Percentiles rank a stretch among this genome's conserved stretches.
Conservation (phyloP, 108 stramenopile genomes). For the Cyclotella distinguenda region DNA sequence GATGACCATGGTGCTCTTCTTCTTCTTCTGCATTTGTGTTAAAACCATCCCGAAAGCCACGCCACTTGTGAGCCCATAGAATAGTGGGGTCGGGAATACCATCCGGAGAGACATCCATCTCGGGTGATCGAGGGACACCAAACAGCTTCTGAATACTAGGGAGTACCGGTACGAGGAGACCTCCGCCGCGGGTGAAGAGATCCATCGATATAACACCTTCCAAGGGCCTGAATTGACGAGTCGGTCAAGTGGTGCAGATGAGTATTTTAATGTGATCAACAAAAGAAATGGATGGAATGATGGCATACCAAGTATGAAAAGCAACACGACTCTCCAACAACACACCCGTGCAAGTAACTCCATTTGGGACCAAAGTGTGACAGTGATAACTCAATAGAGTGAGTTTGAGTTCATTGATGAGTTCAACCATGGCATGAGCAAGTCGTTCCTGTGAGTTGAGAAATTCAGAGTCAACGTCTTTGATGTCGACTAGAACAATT, state of each 20-base stretch:
- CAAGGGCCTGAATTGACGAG: constrained; percentile 50
- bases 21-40: constrained; percentile 19
- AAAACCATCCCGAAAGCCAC: constrained; percentile 59
- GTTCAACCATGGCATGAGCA: constrained; percentile 69
- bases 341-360: constrained; percentile 72
- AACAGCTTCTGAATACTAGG: constrained; percentile 55
- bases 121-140: constrained; percentile 43
- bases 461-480: constrained; percentile 60
- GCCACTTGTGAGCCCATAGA: constrained; percentile 69
- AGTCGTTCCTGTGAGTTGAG: constrained; percentile 68
- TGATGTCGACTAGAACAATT: constrained; percentile 66
- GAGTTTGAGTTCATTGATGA: constrained; percentile 55
- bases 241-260: too few relatives aligned
- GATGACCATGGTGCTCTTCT: constrained; percentile 12
- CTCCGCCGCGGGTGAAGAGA: constrained; percentile 69
- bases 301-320: constrained; percentile 74
- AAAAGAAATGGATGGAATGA: not conserved
- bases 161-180: constrained; percentile 56
- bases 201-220: constrained; percentile 81
- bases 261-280: not conserved
- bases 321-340: constrained; percentile 71
- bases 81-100: constrained; percentile 36
- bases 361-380: constrained; percentile 62
- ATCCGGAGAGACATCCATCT: constrained; percentile 9
- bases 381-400: constrained; percentile 82